Evolutionary conservation across 106 monocot genomes (phyloP), one percentile per base, ranked within the genome.

Genomic region (Dendrobium huoshanense): DNA sequence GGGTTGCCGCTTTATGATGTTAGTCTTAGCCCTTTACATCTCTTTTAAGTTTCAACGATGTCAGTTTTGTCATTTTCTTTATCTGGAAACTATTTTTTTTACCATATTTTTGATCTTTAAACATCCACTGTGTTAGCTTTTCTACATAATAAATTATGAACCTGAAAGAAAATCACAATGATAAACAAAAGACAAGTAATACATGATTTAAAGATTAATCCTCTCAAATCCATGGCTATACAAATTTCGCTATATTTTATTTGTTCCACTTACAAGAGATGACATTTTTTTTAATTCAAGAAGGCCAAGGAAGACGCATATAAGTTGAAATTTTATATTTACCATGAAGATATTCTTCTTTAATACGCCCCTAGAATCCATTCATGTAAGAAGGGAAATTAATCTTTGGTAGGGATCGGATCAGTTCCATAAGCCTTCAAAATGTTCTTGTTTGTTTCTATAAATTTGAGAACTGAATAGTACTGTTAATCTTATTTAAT

Each of bases 1-100:
- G 90, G 90, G 9, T 58, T 85, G 56, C 88, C 92, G 29, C 88
- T 93, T 72, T 86, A 85, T 80, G 90, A 88, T 73, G 92, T 90
- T 79, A 77, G 83, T 90, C 27, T 10, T 41, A 15, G 15, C 29
- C 20, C 56, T 18, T 29, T 77, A 11, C 74, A 6, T 74, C 43
- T 41, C 74, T 43, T 20, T 74, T 7, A n/a, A 42, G 41, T 44
- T 74, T 74, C 7, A 73, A 29, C 67, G 1, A 67, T 24, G 67
- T 67, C 58, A 58, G 15, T 58, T 58, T 45, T 6, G 10, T 13
- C 51, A 51, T 51, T 3, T 13, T 37, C 3, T 15, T 70, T 68
- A 20, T 29, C 9, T 31, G 13, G 9, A 33, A 31, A 33, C 33
- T 70, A 33, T 70, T 74, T 74, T 33, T 43, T 43, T 20, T 43